These are phyloP conservation scores for Cenchrus purpureus DNA, from an alignment of 176 grass and related monocot genomes.

Conservation along the genomic window DNA sequence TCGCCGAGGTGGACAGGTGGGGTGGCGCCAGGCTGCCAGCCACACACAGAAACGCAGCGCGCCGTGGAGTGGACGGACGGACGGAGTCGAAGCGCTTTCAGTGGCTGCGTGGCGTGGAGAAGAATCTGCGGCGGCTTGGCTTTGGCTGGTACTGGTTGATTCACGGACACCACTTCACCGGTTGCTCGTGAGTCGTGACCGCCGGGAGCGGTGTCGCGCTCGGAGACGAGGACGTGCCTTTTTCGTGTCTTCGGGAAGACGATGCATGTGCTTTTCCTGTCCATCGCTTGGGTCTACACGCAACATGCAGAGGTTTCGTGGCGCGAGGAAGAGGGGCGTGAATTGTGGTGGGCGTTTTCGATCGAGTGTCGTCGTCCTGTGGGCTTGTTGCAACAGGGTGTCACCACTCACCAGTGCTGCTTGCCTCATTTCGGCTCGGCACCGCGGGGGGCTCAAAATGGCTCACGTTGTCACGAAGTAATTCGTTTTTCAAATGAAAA, in stretches of 20 bases:
- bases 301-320: background rate
- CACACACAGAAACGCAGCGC: background rate
- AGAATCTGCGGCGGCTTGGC: background rate
- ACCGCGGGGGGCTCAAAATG: too few species aligned
- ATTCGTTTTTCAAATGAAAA: too few species aligned
- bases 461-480: too few species aligned
- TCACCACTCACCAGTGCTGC: background rate
- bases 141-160: background rate
- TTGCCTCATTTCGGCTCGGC: too few species aligned
- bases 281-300: background rate
- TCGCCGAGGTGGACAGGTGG: background rate
- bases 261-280: background rate
- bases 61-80: background rate
- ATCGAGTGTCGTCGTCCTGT: background rate
- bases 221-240: background rate
- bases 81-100: slow-evolving; percentile 23
- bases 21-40: slow-evolving; percentile 14
- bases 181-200: slow-evolving; percentile 26
- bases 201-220: background rate
- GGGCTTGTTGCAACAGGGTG: background rate
- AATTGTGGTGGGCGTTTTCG: background rate
- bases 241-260: background rate
- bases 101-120: background rate
- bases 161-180: background rate
- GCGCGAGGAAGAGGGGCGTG: background rate